These are phyloP conservation scores for Globisporangium heterothallicum DNA, from an alignment of 352 stramenopile genomes.

Conservation along the genomic window DNA sequence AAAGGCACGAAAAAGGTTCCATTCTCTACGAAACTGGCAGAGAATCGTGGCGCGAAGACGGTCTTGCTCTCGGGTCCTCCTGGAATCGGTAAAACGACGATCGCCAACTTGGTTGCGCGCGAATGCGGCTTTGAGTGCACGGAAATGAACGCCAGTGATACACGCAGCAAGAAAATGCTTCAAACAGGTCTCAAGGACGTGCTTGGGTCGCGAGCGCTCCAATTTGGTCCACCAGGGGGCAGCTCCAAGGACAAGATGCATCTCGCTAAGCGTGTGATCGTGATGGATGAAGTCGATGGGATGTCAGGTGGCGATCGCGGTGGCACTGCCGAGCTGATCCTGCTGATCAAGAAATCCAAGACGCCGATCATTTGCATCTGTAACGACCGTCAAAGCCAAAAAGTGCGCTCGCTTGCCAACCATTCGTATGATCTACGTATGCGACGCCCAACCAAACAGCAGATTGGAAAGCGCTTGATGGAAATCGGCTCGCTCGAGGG, in stretches of 20 bases:
- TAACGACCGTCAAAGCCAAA: slow-evolving; percentile 97
- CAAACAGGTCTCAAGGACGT: slow-evolving; percentile 88
- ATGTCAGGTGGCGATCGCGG: slow-evolving; percentile 97
- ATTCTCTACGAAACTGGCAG: slow-evolving; percentile 60
- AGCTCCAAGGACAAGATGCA: slow-evolving; percentile 50
- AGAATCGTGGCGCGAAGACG: slow-evolving; percentile 91
- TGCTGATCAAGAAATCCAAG: slow-evolving; percentile 98
- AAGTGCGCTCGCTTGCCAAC: slow-evolving; percentile 94
- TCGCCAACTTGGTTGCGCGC: slow-evolving; percentile 90
- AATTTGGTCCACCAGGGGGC: slow-evolving; percentile 51
- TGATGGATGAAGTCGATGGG: slow-evolving; percentile 99
- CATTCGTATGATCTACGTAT: slow-evolving; percentile 97
- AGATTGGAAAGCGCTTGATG: slow-evolving; percentile 91
- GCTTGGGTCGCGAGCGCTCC: slow-evolving; percentile 89
- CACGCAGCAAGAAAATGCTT: slow-evolving; percentile 95
- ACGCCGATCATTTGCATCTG: slow-evolving; percentile 99
- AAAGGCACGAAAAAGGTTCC: slow-evolving; percentile 80
- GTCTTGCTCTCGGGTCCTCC: slow-evolving; percentile 95
- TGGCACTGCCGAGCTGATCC: slow-evolving; percentile 97
- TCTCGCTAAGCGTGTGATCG: slow-evolving; percentile 87
- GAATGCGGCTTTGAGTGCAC: slow-evolving; percentile 91
- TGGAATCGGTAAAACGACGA: slow-evolving; percentile 95
- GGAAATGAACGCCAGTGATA: slow-evolving; percentile 98
- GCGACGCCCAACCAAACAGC: slow-evolving; percentile 89
- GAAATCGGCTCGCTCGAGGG: slow-evolving; percentile 89